Evolutionary conservation across 2,329 filamentous ascomycete species (phyloP).

Genomic region (Didymosphaeria variabile): DNA sequence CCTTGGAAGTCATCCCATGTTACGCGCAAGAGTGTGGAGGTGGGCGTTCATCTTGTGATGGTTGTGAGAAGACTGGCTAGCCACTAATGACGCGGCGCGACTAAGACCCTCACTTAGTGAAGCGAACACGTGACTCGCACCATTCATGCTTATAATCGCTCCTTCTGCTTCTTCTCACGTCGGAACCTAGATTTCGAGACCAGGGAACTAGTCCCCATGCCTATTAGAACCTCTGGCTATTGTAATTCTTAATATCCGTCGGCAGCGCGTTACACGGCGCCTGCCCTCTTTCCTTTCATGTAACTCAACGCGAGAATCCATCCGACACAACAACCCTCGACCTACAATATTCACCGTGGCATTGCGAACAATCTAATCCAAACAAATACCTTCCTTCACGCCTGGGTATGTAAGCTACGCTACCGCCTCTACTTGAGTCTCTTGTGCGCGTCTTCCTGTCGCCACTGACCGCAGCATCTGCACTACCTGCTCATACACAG

Average conservation of each 20-base stretch:
- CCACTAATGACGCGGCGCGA: no score
- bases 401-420: neutral
- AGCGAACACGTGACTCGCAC: neutral
- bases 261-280: no score
- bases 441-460: neutral
- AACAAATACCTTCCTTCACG: neutral
- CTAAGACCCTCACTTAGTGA: neutral
- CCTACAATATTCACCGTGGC: neutral
- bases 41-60: neutral
- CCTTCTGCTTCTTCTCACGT: no score
- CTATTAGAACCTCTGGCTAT: no score
- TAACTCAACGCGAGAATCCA: no score
- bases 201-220: no score
- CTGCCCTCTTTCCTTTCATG: no score
- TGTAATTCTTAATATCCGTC: no score
- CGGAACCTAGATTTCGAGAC: no score
- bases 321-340: no score
- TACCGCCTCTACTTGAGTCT: neutral
- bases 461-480: neutral
- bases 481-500: constrained; percentile 17
- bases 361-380: neutral
- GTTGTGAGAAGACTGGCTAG: no score
- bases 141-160: no score
- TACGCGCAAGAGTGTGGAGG: neutral
- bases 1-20: constrained; percentile 34